These are phyloP conservation scores for Hypholoma fasciculare DNA, from an alignment of 768 basidiomycete genomes.

Conservation along the genomic window DNA sequence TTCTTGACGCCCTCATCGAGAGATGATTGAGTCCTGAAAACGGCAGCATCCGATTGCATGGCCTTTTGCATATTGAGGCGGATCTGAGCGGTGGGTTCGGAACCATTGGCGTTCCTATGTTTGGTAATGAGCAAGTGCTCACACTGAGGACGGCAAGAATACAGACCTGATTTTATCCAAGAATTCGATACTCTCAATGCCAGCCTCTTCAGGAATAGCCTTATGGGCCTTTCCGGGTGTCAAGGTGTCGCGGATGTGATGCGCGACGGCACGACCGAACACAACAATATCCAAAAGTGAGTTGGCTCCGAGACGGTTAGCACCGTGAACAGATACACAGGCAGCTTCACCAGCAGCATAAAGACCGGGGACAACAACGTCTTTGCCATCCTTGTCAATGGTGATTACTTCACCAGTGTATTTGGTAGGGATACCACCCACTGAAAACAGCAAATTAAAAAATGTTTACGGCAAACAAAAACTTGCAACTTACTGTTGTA, in stretches of 20 bases:
- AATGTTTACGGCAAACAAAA: not conserved
- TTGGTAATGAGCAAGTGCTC: constrained; percentile 5
- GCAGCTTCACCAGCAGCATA: constrained; percentile 99
- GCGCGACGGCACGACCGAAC: constrained; percentile 98
- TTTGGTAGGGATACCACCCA: constrained; percentile 99
- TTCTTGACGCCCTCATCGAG: constrained; percentile 93
- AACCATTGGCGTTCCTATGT: constrained; percentile 70
- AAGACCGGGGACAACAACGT: constrained; percentile 91
- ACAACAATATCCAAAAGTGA: constrained; percentile 98
- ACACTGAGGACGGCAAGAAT: not conserved
- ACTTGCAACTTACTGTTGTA: constrained; percentile 81
- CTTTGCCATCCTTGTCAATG: constrained; percentile 83
- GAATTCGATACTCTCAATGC: constrained; percentile 80
- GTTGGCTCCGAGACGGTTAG: constrained; percentile 99
- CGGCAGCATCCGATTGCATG: constrained; percentile 97
- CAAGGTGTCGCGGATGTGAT: constrained; percentile 92
- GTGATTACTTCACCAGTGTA: constrained; percentile 98
- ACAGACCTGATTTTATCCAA: constrained; percentile 80
- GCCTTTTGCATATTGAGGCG: constrained; percentile 98
- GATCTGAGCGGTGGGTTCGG: constrained; percentile 86
- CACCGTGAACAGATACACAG: constrained; percentile 98
- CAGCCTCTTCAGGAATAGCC: constrained; percentile 82
- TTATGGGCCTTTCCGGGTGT: constrained; percentile 92
- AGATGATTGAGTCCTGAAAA: constrained; percentile 89
- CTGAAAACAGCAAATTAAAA: constrained; percentile 35